Base-by-base conservation (phyloP, 2,329 filamentous ascomycete species). In the Pleomassaria siparia region DNA sequence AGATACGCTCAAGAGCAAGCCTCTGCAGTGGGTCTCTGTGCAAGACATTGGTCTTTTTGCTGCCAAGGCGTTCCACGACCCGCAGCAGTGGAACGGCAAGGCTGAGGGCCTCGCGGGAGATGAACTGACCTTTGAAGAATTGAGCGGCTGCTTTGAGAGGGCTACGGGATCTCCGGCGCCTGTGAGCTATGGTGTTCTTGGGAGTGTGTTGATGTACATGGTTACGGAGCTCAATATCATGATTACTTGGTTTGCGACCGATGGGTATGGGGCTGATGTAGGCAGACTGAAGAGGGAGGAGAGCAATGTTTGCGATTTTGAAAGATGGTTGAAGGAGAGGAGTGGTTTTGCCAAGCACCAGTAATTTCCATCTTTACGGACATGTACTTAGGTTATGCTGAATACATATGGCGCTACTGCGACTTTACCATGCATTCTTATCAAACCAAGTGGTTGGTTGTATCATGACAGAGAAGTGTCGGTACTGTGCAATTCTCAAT, bases 21-120 rank as follows among this genome's bases (percentile, higher is more conserved):
- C 71, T 1, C 54, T 78, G 16, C 69, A 73, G 48, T 70, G 69
- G 63, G 55, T 74, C 9, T 63, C 68, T 0, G 59, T 63, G 8
- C 72, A 67, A 11, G 80, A 83, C 51, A 81, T 82, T 47, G 80
- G 80, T 0, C 55, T 68, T 16, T 77, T 82, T 43, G 80, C 70
- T 2, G 77, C 78, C 0, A 63, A 73, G 37, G 77, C 77, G 0
- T 79, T 82, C 47, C 47, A 72, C 3, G 62, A 77, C 2, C 70
- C 75, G 2, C 61, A 74, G 1, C 60, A 72, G 40, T 82, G 73
- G 63, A 71, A 72, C 26, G 72, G 73, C 29, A 68, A 67, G 15
- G 71, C 70, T 4, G 69, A 80, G 30, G 74, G 75, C 4, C 59
- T 83, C 16, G 80, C 79, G 0, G 79, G 80, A 2, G 79, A 80